Base-by-base conservation (phyloP, 2,329 filamentous ascomycete genomes). In the Colletotrichum tropicale region DNA sequence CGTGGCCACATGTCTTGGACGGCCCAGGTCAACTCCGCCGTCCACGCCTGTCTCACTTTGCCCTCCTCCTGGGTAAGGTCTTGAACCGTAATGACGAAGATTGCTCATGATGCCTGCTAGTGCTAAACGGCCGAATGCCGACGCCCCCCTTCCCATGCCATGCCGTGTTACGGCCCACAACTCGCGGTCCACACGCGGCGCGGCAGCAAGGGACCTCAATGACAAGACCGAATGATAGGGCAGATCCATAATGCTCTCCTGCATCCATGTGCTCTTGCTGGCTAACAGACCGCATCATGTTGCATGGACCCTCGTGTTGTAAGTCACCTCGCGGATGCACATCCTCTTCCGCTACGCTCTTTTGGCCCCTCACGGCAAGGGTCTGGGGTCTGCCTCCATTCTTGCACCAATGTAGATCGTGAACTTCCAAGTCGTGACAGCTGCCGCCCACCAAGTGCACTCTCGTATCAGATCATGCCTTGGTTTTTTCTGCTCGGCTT, bases 11-110 rank as follows among this genome's bases (percentile, higher is more conserved):
- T 73, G 65, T 69, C 55, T 73, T 61, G 65, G 55, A 62, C 30
- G 55, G 65, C 56, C 65, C 30, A 73, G 65, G 62, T 38, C 18
- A 68, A 62, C 26, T 56, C 38, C 32, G 65, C n/a, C 43, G 43
- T 52, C 12, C 43, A 52, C n/a, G 43, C 43, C 43, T 68, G 66
- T 64, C 56, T 64, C 58, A 38, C 28, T 26, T 61, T 28, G 26
- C 61, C 43, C 52, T 28, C 55, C 34, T 43, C 55, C 26, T 67
- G 55, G 62, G 38, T 48, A 64, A 64, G 38, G 38, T 67, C 68
- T 75, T 67, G 48, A 65, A 43, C 58, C 43, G 70, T 24, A 18
- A 76, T 69, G 74, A 73, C 28, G 62, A 72, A 55, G 56, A 56
- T 36, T 61, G 30, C 58, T 56, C 52, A 66, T 34, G 43, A 67